Evolutionary conservation across 2,329 filamentous ascomycete genomes (phyloP), one percentile per base, ranked within the genome.

Genomic region (Periconia sp.): DNA sequence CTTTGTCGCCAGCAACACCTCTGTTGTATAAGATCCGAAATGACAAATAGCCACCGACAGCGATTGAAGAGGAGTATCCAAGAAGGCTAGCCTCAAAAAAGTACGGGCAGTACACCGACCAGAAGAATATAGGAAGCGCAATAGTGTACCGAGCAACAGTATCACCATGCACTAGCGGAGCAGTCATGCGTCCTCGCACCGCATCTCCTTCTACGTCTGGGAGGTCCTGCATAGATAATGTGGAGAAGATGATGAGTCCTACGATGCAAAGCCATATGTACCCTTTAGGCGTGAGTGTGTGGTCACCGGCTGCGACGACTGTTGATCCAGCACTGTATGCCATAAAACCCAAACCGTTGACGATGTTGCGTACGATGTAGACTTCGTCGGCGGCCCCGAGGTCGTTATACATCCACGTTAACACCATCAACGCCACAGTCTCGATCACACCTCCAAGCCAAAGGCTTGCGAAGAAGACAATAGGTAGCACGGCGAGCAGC

Each of bases 321-420:
- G 47, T 52, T 35, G 27, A 53, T 19, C 49, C 43, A 18, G 47
- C 18, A 45, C 50, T 52, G 50, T 40, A 53, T 40, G 18, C 19
- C 18, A 27, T 41, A 31, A 58, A 20, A 30, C 58, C 45, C 40
- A 40, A n/a, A 41, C 49, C 45, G 48, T 56, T 58, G 45, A 56
- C 37, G 11, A 49, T 17, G 42, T 60, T 57, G 20, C 59, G 57
- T 9, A 62, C 50, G 48, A 60, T 50, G 31, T 45, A 56, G 18
- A 49, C 19, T 49, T 42, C 35, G 35, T 42, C 47, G 30, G 35
- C 17, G 33, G 13, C 37, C 14, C 33, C 55, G 2, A 70, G 66
- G 41, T 79, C 75, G 52, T 78, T 78, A 57, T 79, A 79, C 33
- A 74, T 55, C 64, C 69, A 75, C 0, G 67, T 73, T 47, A 73